A percentile compares a stretch with the other conserved stretches of the same genome.
These are phyloP conservation scores for Medicago ruthenica DNA, from an alignment of 306 rosid genomes.

Conservation along the genomic window DNA sequence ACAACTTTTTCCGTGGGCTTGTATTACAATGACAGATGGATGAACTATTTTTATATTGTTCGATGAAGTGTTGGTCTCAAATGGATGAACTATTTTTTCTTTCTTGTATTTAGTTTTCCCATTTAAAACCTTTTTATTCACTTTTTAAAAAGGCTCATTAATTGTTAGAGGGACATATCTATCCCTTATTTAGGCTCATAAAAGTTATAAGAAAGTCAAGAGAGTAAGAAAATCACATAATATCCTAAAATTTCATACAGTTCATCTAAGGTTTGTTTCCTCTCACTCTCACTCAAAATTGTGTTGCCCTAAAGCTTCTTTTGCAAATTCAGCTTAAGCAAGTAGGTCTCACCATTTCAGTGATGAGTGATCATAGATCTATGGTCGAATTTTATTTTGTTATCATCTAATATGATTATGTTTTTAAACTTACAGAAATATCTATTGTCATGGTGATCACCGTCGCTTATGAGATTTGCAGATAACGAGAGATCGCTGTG, in stretches of 20 bases:
- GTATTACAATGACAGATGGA: not conserved
- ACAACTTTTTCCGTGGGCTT: not conserved
- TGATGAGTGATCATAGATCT: not conserved
- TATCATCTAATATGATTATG: not conserved
- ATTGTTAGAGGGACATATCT: constrained; percentile 5
- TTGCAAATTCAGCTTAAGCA: not conserved
- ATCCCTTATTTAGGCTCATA: not conserved
- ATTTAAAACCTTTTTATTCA: not conserved
- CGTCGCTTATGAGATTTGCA: not conserved
- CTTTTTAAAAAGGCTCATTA: not conserved
- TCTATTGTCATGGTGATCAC: not conserved
- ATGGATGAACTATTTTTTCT: not conserved
- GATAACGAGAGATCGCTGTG: not conserved
- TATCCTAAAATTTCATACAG: not conserved
- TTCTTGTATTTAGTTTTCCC: not conserved
- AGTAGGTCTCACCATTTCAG: not conserved
- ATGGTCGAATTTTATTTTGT: not conserved
- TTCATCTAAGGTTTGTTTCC: not conserved
- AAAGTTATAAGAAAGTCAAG: not conserved
- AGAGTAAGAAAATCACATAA: not conserved
- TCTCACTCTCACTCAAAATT: not conserved
- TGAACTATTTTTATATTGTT: no score
- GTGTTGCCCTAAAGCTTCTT: not conserved
- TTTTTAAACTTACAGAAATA: not conserved
- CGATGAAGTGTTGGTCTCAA: no score